Base-by-base conservation (phyloP, 176 grass and related monocot genomes). In the Phragmites australis region DNA sequence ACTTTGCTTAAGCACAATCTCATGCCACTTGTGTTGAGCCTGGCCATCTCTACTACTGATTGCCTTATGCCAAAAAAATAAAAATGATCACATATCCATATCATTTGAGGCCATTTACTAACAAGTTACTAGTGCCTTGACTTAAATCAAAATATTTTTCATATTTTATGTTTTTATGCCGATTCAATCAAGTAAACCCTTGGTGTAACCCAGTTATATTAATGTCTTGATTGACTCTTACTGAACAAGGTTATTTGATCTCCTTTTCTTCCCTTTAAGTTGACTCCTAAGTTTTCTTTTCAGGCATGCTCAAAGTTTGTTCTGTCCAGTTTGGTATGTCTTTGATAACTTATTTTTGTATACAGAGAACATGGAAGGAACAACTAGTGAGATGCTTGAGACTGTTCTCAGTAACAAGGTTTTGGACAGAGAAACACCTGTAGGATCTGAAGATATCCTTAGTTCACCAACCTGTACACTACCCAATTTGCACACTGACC, bases 381-480 rank as follows among this genome's bases (percentile, higher is more conserved):
- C 65, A 65, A 74, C 56, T 19, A 78, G 82, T 40, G 80, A 91
- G 76, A 91, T 70, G 39, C 57, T 71, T 55, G 86, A 90, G 83
- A 90, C 86, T 62, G 81, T 91, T 50, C 48, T 86, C 77, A 90
- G 83, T 70, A 89, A 79, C 74, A 89, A 93, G 66, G 46, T 72
- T 88, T 75, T 89, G 65, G 92, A 94, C 23, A 87, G 34, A 79
- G 96, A 88, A 87, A 91, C 88, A 70, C 84, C 87, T 25, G 31
- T 82, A 43, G 86, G 79, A 67, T 99, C 92, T 61, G 96, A 95
- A 68, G 96, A 93, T 70, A 72, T 78, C 72, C 78, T 75, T 65
- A 89, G 77, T 77, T 95, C 92, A 83, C 96, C 92, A 48, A 89
- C 80, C 40, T 89, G 83, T 63, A 87, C 82, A 83, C 76, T 89